Evolutionary conservation across 176 grass and related monocot species (phyloP).

Genomic region (Triticum timopheevii): DNA sequence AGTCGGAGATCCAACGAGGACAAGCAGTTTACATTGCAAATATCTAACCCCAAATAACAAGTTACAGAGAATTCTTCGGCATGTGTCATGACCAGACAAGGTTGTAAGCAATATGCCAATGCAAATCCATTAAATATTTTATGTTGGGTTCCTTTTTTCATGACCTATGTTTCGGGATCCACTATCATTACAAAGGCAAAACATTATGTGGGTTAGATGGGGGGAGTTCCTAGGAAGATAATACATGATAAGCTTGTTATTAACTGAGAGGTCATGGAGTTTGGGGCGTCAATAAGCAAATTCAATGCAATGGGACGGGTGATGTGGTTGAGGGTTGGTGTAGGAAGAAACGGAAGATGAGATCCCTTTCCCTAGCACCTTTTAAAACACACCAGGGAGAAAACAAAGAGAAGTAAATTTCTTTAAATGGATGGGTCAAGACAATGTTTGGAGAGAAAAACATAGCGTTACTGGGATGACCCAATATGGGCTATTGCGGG

Average conservation of each 20-base stretch:
- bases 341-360: not conserved
- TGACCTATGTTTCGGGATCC: not conserved
- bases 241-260: too few species aligned
- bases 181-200: too few species aligned
- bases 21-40: not conserved
- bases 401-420: too few species aligned
- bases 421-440: too few species aligned
- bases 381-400: not conserved
- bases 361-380: not conserved
- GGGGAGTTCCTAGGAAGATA: too few species aligned
- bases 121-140: not conserved
- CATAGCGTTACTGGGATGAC: too few species aligned
- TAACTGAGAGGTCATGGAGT: not conserved
- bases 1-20: not conserved
- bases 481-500: too few species aligned
- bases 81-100: not conserved
- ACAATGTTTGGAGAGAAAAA: too few species aligned
- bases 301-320: not conserved
- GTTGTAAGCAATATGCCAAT: not conserved
- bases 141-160: not conserved
- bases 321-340: not conserved
- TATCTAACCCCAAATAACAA: not conserved
- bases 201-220: too few species aligned
- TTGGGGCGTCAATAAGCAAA: not conserved
- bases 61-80: not conserved